phyloP scores from a whole-genome alignment of 495 filamentous ascomycete species.

The Penicillium tannophilum region DNA sequence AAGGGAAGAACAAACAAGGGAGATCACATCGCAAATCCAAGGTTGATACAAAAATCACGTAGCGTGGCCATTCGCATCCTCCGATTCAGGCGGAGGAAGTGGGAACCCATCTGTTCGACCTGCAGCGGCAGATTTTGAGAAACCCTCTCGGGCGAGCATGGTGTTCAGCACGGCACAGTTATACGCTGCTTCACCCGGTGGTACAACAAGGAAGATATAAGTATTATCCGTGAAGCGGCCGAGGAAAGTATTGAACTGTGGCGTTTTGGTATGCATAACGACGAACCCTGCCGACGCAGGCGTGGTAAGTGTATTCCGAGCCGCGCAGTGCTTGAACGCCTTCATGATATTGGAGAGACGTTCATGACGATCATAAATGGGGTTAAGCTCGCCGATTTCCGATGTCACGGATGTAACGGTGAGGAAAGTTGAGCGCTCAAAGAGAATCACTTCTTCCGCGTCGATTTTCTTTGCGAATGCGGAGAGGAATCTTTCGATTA shows the following conservation, averaged over 20 bases:
- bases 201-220: conserved; percentile 88
- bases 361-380: conserved; percentile 89
- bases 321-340: conserved; percentile 86
- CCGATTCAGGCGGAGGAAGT: conserved; percentile 38
- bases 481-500: conserved; percentile 81
- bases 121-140: conserved; percentile 52
- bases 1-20: background rate
- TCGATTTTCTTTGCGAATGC: conserved; percentile 79
- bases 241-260: conserved; percentile 87
- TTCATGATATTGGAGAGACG: conserved; percentile 96
- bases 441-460: conserved; percentile 92
- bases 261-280: conserved; percentile 67
- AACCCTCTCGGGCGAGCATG: conserved; percentile 77
- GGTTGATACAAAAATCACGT: background rate
- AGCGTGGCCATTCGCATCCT: conserved; percentile 25
- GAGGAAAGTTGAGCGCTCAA: conserved; percentile 93
- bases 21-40: background rate
- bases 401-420: conserved; percentile 86
- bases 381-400: conserved; percentile 72
- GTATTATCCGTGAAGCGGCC: conserved; percentile 94
- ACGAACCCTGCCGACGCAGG: conserved; percentile 60
- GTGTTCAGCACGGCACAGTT: conserved; percentile 90
- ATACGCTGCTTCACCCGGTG: conserved; percentile 82
- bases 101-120: conserved; percentile 49
- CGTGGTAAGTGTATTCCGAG: conserved; percentile 55